These are phyloP conservation scores for Arthrobotrys iridis DNA, from an alignment of 2,329 filamentous ascomycete species.

Conservation along the genomic window DNA sequence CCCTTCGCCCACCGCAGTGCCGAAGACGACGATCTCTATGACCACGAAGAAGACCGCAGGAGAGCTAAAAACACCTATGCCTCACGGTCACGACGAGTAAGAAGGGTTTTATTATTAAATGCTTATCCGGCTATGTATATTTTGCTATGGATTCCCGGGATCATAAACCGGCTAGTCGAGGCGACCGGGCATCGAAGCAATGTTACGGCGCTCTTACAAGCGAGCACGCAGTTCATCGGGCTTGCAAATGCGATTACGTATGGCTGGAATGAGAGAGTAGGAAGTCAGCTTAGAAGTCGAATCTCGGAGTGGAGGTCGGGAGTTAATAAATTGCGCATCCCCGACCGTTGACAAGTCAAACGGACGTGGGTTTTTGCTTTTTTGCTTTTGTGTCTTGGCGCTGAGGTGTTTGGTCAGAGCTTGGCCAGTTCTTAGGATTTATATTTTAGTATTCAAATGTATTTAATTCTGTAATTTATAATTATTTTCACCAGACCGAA, in stretches of 20 bases:
- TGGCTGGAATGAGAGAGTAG: slow-evolving; percentile 61
- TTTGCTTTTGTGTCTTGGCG: too few relatives aligned
- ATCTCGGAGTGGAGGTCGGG: slow-evolving; percentile 7
- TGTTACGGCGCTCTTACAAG: slow-evolving; percentile 59
- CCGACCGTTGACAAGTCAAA: too few relatives aligned
- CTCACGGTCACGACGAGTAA: slow-evolving; percentile 29
- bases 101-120: slow-evolving; percentile 61
- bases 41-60: slow-evolving; percentile 13
- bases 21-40: slow-evolving; percentile 18
- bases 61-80: slow-evolving; percentile 16
- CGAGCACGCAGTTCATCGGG: slow-evolving; percentile 62
- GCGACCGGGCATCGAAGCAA: slow-evolving; percentile 56
- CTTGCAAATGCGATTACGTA: slow-evolving; percentile 62
- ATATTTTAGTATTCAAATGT: too few relatives aligned
- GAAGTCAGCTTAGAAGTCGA: slow-evolving; percentile 12
- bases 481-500: too few relatives aligned
- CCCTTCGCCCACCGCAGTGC: slow-evolving; percentile 28
- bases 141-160: slow-evolving; percentile 61
- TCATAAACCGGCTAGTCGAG: slow-evolving; percentile 60
- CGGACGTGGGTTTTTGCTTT: too few relatives aligned
- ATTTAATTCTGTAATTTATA: too few relatives aligned
- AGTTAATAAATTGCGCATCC: too few relatives aligned
- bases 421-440: too few relatives aligned
- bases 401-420: too few relatives aligned
- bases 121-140: slow-evolving; percentile 62